phyloP scores from a whole-genome alignment of 345 rosid species.

The Eucalyptus shirleyi region DNA sequence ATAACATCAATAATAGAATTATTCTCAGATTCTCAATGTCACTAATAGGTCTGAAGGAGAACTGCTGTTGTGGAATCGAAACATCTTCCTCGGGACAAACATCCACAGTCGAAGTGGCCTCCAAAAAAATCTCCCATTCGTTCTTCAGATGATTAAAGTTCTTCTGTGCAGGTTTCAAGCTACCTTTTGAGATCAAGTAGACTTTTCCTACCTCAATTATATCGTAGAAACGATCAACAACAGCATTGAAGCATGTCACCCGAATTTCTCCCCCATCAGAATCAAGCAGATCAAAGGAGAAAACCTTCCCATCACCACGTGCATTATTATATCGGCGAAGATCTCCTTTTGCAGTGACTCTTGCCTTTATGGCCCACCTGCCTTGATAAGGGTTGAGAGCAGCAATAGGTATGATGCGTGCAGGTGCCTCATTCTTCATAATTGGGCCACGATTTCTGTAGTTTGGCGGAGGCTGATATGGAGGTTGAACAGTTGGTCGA shows the following conservation, averaged over 20 bases:
- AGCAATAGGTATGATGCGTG: constrained; percentile 65
- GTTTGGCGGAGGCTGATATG: constrained; percentile 70
- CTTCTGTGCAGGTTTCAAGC: constrained; percentile 80
- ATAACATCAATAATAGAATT: constrained; percentile 66
- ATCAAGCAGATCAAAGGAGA: constrained; percentile 88
- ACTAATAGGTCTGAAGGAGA: constrained; percentile 67
- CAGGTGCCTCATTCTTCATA: constrained; percentile 86
- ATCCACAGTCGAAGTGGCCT: constrained; percentile 67
- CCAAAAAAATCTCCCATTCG: constrained; percentile 84
- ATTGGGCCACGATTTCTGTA: constrained; percentile 68
- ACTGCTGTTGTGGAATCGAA: constrained; percentile 81
- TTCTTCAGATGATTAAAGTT: constrained; percentile 86
- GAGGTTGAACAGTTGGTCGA: constrained; percentile 59
- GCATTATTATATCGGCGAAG: constrained; percentile 84
- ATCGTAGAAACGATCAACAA: constrained; percentile 72
- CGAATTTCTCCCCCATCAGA: constrained; percentile 90
- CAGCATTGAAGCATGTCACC: constrained; percentile 81
- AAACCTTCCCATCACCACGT: constrained; percentile 85
- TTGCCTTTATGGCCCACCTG: constrained; percentile 88
- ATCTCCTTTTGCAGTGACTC: constrained; percentile 89
- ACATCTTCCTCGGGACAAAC: constrained; percentile 72
- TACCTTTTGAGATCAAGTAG: constrained; percentile 76
- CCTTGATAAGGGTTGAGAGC: constrained; percentile 92
- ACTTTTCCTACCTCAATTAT: constrained; percentile 71
- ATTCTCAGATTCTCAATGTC: constrained; percentile 75